phyloP scores from a whole-genome alignment of 352 stramenopile genomes.

The Peronospora farinosa region DNA sequence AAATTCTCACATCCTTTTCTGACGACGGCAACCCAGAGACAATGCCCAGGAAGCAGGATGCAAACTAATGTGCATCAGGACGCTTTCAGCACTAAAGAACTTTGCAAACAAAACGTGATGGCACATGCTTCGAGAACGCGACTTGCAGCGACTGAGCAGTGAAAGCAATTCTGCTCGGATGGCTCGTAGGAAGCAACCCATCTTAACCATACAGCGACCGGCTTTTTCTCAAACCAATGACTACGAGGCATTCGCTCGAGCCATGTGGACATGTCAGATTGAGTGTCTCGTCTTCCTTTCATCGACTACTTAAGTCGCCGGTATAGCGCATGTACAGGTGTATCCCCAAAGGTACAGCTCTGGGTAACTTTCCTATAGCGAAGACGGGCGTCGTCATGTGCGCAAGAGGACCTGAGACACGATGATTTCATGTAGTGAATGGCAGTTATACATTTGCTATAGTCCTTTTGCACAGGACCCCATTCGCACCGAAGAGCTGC shows the following conservation, averaged over 20 bases:
- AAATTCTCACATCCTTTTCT: not conserved
- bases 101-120: not conserved
- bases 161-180: no score
- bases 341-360: no score
- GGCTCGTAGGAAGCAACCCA: no score
- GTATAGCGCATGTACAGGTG: no score
- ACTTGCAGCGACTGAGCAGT: no score
- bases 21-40: no score
- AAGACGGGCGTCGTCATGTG: not conserved
- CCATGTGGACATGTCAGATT: no score
- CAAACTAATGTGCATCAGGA: not conserved
- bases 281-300: no score
- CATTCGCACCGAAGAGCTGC: not conserved
- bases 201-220: no score
- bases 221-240: no score
- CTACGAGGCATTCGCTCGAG: no score
- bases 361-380: not conserved
- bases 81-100: not conserved
- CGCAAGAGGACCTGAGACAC: not conserved
- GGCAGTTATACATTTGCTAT: not conserved
- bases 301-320: no score
- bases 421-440: not conserved
- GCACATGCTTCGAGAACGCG: not conserved
- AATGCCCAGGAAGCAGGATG: not conserved
- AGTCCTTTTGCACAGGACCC: not conserved